These are phyloP conservation scores for Paratinospora sagittata DNA, from an alignment of 164 flowering plant genomes.

Conservation along the genomic window DNA sequence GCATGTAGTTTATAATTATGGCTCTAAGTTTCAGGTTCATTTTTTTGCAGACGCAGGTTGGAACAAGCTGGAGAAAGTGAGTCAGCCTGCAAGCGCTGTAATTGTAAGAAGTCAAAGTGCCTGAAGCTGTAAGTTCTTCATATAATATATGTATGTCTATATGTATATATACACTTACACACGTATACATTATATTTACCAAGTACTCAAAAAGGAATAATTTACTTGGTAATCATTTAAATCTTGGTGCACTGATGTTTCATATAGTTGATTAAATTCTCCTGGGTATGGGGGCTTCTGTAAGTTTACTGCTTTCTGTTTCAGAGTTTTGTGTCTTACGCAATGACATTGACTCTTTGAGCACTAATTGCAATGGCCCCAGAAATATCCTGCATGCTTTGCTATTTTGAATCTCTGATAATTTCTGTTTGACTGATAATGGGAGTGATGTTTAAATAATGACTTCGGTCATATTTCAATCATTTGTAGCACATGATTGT, in stretches of 20 bases:
- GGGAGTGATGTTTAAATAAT: background rate
- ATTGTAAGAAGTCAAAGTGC: slow-evolving; percentile 95
- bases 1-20: background rate
- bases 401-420: background rate
- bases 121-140: slow-evolving; percentile 78
- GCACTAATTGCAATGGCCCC: too few relatives aligned
- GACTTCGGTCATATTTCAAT: background rate
- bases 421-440: background rate
- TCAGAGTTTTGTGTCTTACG: too few relatives aligned
- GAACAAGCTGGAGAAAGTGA: slow-evolving; percentile 58
- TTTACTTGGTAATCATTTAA: too few relatives aligned
- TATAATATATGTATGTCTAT: too few relatives aligned
- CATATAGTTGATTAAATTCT: too few relatives aligned
- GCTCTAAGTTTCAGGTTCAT: slow-evolving; percentile 5
- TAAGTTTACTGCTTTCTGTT: too few relatives aligned
- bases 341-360: too few relatives aligned
- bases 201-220: too few relatives aligned
- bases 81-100: slow-evolving; percentile 73
- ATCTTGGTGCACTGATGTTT: too few relatives aligned
- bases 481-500: background rate
- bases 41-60: slow-evolving; percentile 49
- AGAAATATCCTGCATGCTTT: background rate
- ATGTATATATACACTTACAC: too few relatives aligned
- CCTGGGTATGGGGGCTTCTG: too few relatives aligned
- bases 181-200: too few relatives aligned